phyloP scores from a whole-genome alignment of 495 filamentous ascomycete genomes.

The Aspergillus haitiensis region DNA sequence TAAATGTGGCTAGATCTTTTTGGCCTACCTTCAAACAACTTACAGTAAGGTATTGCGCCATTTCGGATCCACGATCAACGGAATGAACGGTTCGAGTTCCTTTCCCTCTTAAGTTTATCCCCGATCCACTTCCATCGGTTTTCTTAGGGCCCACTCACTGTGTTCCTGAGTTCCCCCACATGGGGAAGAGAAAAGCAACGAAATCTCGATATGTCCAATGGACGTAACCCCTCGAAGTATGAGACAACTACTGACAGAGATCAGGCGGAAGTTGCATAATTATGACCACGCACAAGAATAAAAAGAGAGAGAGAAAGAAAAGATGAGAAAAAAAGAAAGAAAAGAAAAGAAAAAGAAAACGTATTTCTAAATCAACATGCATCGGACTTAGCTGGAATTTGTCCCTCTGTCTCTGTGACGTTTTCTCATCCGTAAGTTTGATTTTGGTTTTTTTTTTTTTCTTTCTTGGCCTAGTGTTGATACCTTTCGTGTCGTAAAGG shows the following conservation, averaged over 20 bases:
- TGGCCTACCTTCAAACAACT: conserved; percentile 1
- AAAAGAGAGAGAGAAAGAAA: conserved; percentile 9
- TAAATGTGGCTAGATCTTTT: too few species aligned
- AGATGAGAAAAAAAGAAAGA: conserved; percentile 11
- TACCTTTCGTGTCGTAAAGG: not conserved
- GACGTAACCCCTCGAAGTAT: too few species aligned
- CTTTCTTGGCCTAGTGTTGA: not conserved
- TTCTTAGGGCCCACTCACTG: not conserved
- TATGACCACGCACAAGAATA: not conserved
- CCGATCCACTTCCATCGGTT: not conserved
- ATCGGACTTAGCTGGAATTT: conserved; percentile 51
- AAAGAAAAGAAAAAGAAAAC: conserved; percentile 17
- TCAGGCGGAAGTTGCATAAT: conserved; percentile 1
- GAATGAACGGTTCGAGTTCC: not conserved
- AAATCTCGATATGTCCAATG: too few species aligned
- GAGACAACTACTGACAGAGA: not conserved
- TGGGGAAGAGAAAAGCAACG: too few species aligned
- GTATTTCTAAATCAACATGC: conserved; percentile 37
- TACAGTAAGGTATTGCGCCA: not conserved
- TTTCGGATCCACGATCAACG: not conserved
- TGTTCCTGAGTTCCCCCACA: too few species aligned
- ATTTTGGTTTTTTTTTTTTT: conserved; percentile 16
- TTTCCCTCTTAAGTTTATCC: not conserved
- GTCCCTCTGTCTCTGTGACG: not conserved
- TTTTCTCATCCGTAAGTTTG: not conserved